Evolutionary conservation across 208 protist genomes (phyloP).

Genomic region (Leishmania amazonensis): DNA sequence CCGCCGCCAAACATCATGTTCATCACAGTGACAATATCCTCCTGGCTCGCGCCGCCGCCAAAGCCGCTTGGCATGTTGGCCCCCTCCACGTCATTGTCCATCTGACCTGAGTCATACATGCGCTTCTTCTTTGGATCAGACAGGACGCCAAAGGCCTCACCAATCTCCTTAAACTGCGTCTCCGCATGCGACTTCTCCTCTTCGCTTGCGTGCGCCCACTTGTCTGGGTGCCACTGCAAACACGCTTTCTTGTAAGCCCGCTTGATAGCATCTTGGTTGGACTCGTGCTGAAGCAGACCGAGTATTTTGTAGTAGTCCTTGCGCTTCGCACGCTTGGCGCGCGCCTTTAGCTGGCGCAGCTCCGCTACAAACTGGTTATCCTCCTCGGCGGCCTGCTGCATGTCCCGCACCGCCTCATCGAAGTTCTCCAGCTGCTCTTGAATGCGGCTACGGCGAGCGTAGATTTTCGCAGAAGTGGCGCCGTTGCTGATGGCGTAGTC

Average conservation of each 20-base stretch:
- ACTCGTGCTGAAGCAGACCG: slow-evolving; percentile 61
- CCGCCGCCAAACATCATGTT: slow-evolving; percentile 64
- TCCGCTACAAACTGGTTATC: slow-evolving; percentile 68
- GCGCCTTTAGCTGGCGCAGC: slow-evolving; percentile 60
- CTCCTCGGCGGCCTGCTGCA: slow-evolving; percentile 78
- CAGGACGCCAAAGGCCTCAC: slow-evolving; percentile 84
- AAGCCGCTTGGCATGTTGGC: slow-evolving; percentile 36
- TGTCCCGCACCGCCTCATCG: slow-evolving; percentile 88
- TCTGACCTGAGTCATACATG: slow-evolving; percentile 89
- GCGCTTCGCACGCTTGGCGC: slow-evolving; percentile 66
- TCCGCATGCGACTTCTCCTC: slow-evolving; percentile 81
- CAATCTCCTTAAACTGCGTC: slow-evolving; percentile 90
- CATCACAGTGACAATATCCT: slow-evolving; percentile 58
- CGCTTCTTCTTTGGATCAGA: slow-evolving; percentile 89
- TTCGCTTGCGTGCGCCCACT: slow-evolving; percentile 77
- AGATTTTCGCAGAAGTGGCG: slow-evolving; percentile 78
- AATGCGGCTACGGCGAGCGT: slow-evolving; percentile 85
- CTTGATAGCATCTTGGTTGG: slow-evolving; percentile 73
- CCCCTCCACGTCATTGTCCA: slow-evolving; percentile 87
- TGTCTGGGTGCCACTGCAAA: slow-evolving; percentile 94
- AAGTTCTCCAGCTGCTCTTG: slow-evolving; percentile 82
- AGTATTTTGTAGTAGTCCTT: slow-evolving; percentile 95
- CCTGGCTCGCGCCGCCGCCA: slow-evolving; percentile 25
- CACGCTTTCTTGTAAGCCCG: slow-evolving; percentile 88
- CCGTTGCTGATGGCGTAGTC: slow-evolving; percentile 93